Evolutionary conservation across 2,329 filamentous ascomycete species (phyloP).

Genomic region (Exophiala sp.): DNA sequence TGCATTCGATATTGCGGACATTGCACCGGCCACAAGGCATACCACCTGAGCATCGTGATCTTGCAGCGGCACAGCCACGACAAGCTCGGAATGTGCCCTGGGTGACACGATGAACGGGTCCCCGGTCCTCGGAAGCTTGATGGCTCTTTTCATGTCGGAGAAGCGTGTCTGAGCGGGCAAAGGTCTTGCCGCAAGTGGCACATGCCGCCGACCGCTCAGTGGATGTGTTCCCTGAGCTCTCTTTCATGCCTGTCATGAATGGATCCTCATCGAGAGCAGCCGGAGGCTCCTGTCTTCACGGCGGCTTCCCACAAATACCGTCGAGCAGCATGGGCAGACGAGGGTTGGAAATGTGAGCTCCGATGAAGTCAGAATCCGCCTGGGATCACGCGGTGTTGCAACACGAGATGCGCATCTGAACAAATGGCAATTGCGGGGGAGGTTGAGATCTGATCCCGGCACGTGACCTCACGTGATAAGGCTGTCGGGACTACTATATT

Average conservation of each 20-base stretch:
- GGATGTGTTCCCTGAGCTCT: constrained; percentile 4
- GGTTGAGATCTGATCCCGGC: no score
- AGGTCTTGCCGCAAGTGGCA: constrained; percentile 19
- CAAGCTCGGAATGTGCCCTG: constrained; percentile 41
- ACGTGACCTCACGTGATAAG: no score
- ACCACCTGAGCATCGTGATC: constrained; percentile 32
- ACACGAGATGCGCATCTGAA: neutral
- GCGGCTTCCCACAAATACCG: neutral
- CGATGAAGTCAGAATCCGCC: neutral
- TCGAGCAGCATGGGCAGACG: no score
- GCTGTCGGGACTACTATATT: no score
- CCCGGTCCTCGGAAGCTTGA: constrained; percentile 32
- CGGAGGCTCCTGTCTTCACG: neutral
- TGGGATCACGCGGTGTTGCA: neutral
- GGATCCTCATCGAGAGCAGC: neutral
- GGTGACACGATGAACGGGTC: constrained; percentile 37
- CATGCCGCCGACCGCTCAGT: constrained; percentile 19
- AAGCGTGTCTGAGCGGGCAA: constrained; percentile 34
- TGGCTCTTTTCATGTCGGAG: constrained; percentile 41
- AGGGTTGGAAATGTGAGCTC: no score
- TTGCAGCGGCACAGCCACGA: constrained; percentile 37
- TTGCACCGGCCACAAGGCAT: constrained; percentile 33
- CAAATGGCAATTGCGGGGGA: neutral
- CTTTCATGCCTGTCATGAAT: constrained; percentile 6
- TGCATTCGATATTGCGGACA: constrained; percentile 35